A percentile compares a stretch with the other conserved stretches of the same genome.
These are phyloP conservation scores for Soucietia sequanensis DNA, from an alignment of 805 yeast species.

Conservation along the genomic window DNA sequence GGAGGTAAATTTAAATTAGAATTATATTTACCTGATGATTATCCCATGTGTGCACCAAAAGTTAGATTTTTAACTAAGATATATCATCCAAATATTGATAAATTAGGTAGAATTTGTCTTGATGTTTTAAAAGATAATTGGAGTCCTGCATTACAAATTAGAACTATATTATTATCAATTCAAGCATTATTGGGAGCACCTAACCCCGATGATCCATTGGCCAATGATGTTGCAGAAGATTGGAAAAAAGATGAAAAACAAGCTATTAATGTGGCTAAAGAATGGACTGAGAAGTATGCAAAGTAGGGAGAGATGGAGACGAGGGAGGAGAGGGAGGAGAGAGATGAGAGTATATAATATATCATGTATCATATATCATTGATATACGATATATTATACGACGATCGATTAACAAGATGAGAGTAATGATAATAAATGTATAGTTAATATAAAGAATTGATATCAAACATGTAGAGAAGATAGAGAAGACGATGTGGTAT, in stretches of 20 bases:
- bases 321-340: no score
- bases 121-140: conserved; percentile 94
- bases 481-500: no score
- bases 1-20: conserved; percentile 77
- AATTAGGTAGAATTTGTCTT: conserved; percentile 91
- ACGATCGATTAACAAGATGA: neutral
- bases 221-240: conserved; percentile 95
- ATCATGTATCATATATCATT: neutral
- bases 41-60: conserved; percentile 97
- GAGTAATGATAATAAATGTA: no score
- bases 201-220: conserved; percentile 97
- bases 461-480: no score
- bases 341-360: no score
- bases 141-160: conserved; percentile 96
- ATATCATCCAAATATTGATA: conserved; percentile 95
- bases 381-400: neutral
- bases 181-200: conserved; percentile 96
- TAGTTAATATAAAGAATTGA: no score
- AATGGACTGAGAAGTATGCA: conserved; percentile 71
- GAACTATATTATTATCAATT: conserved; percentile 86
- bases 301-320: no score
- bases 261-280: conserved; percentile 78
- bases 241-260: conserved; percentile 85
- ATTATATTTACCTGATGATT: conserved; percentile 90
- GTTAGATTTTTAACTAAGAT: conserved; percentile 91